Conservation (phyloP, 2,329 filamentous ascomycete genomes). For the Raffaelea arxii region DNA sequence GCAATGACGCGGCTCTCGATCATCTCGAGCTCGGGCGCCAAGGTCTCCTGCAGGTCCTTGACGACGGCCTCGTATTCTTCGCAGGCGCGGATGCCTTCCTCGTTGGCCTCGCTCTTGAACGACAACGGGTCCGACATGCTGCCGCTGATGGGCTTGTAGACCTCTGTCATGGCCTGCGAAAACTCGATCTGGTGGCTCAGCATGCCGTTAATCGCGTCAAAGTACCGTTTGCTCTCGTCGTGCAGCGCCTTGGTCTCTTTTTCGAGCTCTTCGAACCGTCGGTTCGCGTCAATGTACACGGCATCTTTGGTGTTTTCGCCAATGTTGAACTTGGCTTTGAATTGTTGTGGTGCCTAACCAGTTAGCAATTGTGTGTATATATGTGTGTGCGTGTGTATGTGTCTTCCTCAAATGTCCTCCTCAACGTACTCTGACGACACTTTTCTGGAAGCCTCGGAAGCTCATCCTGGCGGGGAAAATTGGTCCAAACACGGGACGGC, state of each 20-base stretch:
- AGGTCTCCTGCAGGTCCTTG: slow-evolving; percentile 76
- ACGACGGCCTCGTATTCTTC: slow-evolving; percentile 94
- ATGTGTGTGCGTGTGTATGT: neutral
- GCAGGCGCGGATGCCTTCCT: slow-evolving; percentile 87
- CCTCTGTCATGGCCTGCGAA: slow-evolving; percentile 87
- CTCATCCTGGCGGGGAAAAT: slow-evolving; percentile 55
- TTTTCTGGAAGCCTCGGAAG: slow-evolving; percentile 93
- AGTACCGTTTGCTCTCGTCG: slow-evolving; percentile 96
- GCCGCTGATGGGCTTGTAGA: slow-evolving; percentile 97
- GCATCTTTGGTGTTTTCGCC: slow-evolving; percentile 93
- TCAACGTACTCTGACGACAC: slow-evolving; percentile 64
- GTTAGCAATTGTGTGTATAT: neutral
- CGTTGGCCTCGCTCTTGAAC: slow-evolving; percentile 72
- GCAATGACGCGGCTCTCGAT: slow-evolving; percentile 86
- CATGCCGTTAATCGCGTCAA: slow-evolving; percentile 97
- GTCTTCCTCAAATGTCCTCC: neutral
- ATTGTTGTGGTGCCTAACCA: slow-evolving; percentile 69
- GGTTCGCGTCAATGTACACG: slow-evolving; percentile 89
- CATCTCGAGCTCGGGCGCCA: slow-evolving; percentile 93
- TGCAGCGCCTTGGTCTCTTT: slow-evolving; percentile 93
- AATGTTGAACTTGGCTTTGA: slow-evolving; percentile 89
- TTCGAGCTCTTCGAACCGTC: slow-evolving; percentile 88
- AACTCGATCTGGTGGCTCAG: slow-evolving; percentile 96
- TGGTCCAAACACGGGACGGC: too few species aligned
- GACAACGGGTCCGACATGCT: slow-evolving; percentile 88